Base-by-base conservation (phyloP, 805 yeast genomes). In the Metschnikowia amazonensis region DNA sequence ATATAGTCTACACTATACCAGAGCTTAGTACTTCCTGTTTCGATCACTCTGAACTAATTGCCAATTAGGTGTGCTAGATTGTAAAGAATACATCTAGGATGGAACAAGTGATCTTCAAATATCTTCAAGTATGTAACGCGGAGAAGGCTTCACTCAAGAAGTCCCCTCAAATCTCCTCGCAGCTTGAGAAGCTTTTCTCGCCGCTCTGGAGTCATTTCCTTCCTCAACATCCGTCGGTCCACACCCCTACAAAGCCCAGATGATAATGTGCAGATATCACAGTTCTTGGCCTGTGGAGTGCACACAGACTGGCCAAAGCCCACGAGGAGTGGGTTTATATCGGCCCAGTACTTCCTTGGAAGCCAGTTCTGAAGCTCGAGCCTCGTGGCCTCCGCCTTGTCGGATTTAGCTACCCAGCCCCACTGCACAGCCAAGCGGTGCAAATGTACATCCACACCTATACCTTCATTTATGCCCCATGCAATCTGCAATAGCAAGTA, bases 291-390 rank as follows among this genome's bases (percentile, higher is more conserved):
- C 44, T 83, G 73, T 0, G 96, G 86, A 8, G 81, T 75, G 60
- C 97, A 90, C 2, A 90, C 76, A 0, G 84, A 82, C 62, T 90
- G 98, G 10, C 98, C 98, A 70, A 89, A 90, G 3, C 98, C 97
- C 7, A 90, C 98, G 5, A 92, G 64, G 8, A 85, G 63, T 1
- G 95, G 95, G 60, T 90, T 90, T 33, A 92, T 81, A 46, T 87
- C 95, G 9, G 74, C 70, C 98, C 98, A 90, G 37, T 79, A 72
- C 28, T 80, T 80, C 37, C 59, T 64, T 0, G 95, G 90, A 9
- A 90, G 65, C 94, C 95, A 86, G 20, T 68, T 62, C 59, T 90
- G 86, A 33, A 90, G 65, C 35, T 75, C 81, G 24, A 69, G 57
- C 18, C 98, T 65, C 0, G 96, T 86, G 25, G 74, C 72, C 52